phyloP scores from a whole-genome alignment of 176 grass and related monocot species.

The Cenchrus americanus region DNA sequence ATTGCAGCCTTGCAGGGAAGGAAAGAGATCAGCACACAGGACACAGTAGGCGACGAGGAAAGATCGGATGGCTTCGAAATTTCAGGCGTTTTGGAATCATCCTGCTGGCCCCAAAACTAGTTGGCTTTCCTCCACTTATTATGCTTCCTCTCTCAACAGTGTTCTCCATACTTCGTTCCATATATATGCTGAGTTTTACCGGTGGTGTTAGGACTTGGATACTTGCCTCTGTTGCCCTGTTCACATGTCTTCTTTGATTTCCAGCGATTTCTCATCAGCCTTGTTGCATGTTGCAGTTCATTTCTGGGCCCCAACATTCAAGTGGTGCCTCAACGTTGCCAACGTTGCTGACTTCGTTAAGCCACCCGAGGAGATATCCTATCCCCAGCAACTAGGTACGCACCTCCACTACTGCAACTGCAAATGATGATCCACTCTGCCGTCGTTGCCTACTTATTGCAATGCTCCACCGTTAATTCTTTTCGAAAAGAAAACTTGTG shows the following conservation, averaged over 20 bases:
- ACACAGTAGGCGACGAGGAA: background rate
- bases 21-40: background rate
- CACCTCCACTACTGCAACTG: background rate
- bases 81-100: constrained; percentile 84
- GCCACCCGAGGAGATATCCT: constrained; percentile 75
- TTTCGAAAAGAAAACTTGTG: background rate
- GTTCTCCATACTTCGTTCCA: background rate
- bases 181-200: too few species aligned
- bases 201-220: too few species aligned
- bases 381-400: constrained; percentile 72
- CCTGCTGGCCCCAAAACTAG: constrained; percentile 83
- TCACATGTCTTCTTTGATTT: background rate
- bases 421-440: background rate
- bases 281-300: constrained; percentile 48
- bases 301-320: constrained; percentile 82
- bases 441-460: background rate
- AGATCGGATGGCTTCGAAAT: constrained; percentile 52
- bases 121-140: constrained; percentile 22
- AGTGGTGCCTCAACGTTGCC: constrained; percentile 80
- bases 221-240: background rate
- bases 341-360: constrained; percentile 75
- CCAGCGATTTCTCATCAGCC: background rate
- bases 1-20: background rate
- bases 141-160: background rate
- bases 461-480: background rate